A percentile compares a stretch with the other conserved stretches of the same genome.
Conservation (phyloP, 352 stramenopile genomes). For the Phytopythium boreale region DNA sequence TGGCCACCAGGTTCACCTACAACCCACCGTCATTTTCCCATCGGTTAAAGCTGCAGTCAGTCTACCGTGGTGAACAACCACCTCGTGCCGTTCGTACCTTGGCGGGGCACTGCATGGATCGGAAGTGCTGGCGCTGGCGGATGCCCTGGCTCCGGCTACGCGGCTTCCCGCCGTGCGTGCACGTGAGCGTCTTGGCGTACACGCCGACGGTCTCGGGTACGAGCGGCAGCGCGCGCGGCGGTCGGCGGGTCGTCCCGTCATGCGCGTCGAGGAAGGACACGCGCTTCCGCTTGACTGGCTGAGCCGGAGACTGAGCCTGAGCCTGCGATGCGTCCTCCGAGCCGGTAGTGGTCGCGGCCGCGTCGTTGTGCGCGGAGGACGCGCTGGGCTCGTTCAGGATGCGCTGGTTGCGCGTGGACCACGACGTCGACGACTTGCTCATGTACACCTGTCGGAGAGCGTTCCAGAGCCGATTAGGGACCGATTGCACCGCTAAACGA, state of each 20-base stretch:
- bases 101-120: slow-evolving; percentile 17
- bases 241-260: background rate
- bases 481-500: background rate
- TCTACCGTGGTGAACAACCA: too few relatives aligned
- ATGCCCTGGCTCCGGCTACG: slow-evolving; percentile 14
- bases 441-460: slow-evolving; percentile 3
- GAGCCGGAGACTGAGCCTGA: background rate
- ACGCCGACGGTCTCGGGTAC: slow-evolving; percentile 9
- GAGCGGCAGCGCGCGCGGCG: background rate
- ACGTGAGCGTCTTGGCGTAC: slow-evolving; percentile 22
- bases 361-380: background rate
- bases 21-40: background rate
- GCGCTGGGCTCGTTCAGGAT: background rate
- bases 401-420: slow-evolving; percentile 14
- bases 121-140: slow-evolving; percentile 11
- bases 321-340: background rate
- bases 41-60: too few relatives aligned
- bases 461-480: background rate
- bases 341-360: background rate
- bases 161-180: slow-evolving; percentile 16
- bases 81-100: too few relatives aligned
- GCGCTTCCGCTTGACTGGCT: background rate
- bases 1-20: slow-evolving; percentile 11
- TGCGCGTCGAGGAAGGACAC: background rate
- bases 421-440: slow-evolving; percentile 17